These are phyloP conservation scores for Cymbidium sinense DNA, from an alignment of 106 monocot genomes.

Conservation along the genomic window DNA sequence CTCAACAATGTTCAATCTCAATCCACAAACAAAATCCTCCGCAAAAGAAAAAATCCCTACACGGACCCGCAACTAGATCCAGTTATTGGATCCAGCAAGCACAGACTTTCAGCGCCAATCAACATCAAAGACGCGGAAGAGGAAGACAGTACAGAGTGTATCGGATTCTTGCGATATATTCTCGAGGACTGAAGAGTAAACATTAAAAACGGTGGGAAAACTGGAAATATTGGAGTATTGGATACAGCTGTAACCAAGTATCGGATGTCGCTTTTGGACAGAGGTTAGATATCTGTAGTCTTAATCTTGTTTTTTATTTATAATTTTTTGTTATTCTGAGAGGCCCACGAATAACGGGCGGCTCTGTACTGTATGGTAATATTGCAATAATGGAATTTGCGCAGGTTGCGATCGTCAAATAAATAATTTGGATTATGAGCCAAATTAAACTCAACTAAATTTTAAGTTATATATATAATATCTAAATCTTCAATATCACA, in stretches of 20 bases:
- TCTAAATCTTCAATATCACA: too few species aligned
- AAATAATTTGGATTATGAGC: too few species aligned
- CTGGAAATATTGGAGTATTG: not conserved
- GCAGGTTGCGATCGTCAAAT: too few species aligned
- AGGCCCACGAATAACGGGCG: too few species aligned
- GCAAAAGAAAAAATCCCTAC: not conserved
- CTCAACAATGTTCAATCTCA: not conserved
- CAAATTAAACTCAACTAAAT: too few species aligned
- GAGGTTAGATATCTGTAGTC: not conserved
- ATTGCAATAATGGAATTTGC: too few species aligned
- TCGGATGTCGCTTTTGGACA: not conserved
- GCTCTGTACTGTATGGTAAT: too few species aligned
- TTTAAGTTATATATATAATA: too few species aligned
- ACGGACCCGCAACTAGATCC: not conserved
- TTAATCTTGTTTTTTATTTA: not conserved
- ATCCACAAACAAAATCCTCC: not conserved
- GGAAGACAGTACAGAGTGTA: not conserved
- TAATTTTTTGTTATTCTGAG: not conserved
- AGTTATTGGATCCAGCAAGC: not conserved
- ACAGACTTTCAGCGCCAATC: not conserved
- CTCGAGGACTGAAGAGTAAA: not conserved
- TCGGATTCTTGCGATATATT: not conserved
- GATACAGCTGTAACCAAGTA: slow-evolving; percentile 4
- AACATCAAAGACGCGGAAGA: not conserved
- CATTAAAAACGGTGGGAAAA: not conserved